phyloP scores from a whole-genome alignment of 2,329 filamentous ascomycete genomes.

The Penicillium sp. region DNA sequence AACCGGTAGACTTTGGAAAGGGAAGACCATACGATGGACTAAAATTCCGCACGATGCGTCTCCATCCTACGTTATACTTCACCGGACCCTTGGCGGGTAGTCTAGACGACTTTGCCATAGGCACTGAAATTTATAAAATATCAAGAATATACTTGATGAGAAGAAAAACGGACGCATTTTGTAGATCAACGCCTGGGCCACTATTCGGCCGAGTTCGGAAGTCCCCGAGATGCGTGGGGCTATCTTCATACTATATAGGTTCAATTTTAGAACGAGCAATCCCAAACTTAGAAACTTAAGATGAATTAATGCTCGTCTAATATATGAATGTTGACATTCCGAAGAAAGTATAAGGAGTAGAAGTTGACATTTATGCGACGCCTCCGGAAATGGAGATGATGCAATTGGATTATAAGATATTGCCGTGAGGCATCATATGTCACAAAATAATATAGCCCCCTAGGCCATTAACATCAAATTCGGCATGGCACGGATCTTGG shows the following conservation, averaged over 20 bases:
- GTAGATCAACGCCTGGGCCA: background rate
- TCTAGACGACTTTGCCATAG: background rate
- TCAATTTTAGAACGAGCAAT: too few relatives aligned
- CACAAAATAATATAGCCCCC: too few relatives aligned
- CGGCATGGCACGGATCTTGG: too few relatives aligned
- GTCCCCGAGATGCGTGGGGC: background rate
- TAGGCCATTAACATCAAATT: too few relatives aligned
- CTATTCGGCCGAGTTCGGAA: conserved; percentile 10
- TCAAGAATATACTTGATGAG: background rate
- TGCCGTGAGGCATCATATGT: too few relatives aligned
- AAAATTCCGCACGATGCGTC: conserved; percentile 54
- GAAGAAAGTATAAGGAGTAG: too few relatives aligned
- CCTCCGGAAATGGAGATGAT: too few relatives aligned
- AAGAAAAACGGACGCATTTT: background rate
- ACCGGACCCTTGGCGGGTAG: background rate
- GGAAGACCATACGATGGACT: conserved; percentile 52
- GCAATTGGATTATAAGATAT: too few relatives aligned
- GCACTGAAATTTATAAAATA: background rate
- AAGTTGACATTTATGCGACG: too few relatives aligned
- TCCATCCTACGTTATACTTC: conserved; percentile 28
- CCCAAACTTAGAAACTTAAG: too few relatives aligned
- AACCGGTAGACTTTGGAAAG: background rate
- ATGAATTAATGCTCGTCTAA: too few relatives aligned
- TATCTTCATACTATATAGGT: background rate
- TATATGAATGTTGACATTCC: too few relatives aligned